Conservation (phyloP, 805 yeast species). For the Candida oleophila region DNA sequence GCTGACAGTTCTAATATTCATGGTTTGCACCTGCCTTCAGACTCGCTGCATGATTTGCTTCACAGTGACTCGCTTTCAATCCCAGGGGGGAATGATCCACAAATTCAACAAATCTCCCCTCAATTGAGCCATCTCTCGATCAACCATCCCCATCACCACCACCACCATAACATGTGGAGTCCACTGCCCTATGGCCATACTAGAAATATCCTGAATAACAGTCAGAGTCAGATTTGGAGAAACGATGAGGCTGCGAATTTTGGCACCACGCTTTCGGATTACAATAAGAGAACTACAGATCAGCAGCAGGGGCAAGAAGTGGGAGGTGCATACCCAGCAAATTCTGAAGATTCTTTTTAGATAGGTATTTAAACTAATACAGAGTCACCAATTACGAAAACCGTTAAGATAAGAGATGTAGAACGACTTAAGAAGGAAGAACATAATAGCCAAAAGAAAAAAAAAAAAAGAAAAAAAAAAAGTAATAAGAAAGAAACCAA, state of each 20-base stretch:
- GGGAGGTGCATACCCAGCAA: background rate
- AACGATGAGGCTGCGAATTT: conserved; percentile 12
- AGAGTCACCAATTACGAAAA: background rate
- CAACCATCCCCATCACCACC: background rate
- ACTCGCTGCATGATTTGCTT: conserved; percentile 2
- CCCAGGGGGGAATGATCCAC: background rate
- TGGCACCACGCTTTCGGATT: conserved; percentile 4
- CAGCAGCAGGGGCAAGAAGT: background rate
- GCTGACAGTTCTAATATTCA: background rate
- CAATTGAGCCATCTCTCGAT: conserved; percentile 1
- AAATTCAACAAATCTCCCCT: conserved; percentile 2
- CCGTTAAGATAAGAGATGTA: too few species aligned
- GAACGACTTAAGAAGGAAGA: too few species aligned
- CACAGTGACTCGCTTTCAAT: conserved; percentile 1
- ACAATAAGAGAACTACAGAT: conserved; percentile 1
- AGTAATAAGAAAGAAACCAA: too few species aligned
- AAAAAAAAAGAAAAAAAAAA: background rate
- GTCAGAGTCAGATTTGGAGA: conserved; percentile 22
- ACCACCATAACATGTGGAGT: conserved; percentile 4
- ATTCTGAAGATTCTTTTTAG: background rate
- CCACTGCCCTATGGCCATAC: conserved; percentile 12
- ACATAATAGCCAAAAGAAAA: background rate
- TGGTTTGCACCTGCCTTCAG: conserved; percentile 4
- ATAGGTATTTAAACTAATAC: background rate
- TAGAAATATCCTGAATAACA: conserved; percentile 13